Percentiles rank a stretch among this genome's conserved stretches.
Evolutionary conservation across 192 early-diverging fungal genomes (phyloP).

Genomic region (Martensiomyces pterosporus): DNA sequence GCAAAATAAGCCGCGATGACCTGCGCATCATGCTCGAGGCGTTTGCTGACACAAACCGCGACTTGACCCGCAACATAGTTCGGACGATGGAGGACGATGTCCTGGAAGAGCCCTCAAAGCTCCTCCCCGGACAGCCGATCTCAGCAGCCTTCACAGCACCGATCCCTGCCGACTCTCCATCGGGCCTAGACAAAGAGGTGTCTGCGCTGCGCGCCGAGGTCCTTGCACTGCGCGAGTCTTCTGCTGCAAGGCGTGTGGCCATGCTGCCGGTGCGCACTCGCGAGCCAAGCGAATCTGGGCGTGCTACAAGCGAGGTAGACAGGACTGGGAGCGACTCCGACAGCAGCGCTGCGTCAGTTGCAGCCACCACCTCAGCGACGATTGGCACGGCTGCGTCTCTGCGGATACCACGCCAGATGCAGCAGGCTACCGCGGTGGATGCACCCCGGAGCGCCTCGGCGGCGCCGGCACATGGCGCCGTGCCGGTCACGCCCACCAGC

Average conservation of each 20-base stretch:
- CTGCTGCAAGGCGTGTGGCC: conserved; percentile 22
- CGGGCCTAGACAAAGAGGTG: conserved; percentile 30
- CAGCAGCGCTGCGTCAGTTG: conserved; percentile 17
- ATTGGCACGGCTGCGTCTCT: conserved; percentile 26
- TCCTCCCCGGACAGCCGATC: conserved; percentile 78
- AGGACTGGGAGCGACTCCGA: conserved; percentile 4
- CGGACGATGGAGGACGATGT: conserved; percentile 86
- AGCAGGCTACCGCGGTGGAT: neutral
- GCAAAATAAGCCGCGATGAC: conserved; percentile 76
- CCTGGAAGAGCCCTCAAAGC: conserved; percentile 70
- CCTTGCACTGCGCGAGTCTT: conserved; percentile 9
- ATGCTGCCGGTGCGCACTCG: conserved; percentile 11
- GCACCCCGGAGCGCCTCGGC: neutral
- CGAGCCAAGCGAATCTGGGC: conserved; percentile 1
- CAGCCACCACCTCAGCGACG: conserved; percentile 37
- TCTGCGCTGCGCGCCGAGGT: conserved; percentile 43
- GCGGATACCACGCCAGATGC: conserved; percentile 10
- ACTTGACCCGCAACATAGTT: conserved; percentile 83
- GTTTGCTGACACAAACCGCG: conserved; percentile 86
- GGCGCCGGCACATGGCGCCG: conserved; percentile 3
- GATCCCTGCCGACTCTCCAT: conserved; percentile 54
- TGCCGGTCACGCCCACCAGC: too few relatives aligned
- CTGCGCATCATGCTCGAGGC: conserved; percentile 88
- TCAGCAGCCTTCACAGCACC: conserved; percentile 85
- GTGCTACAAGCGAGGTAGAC: conserved; percentile 9